A percentile compares a stretch with the other conserved stretches of the same genome.
Conservation (phyloP, 1,139 yeast genomes). For the Suhomyces bolitotheri region DNA sequence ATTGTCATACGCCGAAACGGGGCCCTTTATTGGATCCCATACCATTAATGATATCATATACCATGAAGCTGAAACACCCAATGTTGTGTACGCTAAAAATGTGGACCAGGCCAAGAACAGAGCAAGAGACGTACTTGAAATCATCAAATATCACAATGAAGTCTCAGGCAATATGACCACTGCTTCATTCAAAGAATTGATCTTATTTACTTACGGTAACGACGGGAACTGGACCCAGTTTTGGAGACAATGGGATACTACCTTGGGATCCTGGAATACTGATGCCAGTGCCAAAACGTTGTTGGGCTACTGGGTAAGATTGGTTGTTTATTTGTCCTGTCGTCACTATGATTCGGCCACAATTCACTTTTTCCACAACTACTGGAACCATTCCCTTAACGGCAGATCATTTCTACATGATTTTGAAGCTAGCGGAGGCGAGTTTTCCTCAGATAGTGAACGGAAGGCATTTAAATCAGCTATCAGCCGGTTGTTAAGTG, state of each 20-base stretch:
- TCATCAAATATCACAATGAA: constrained; percentile 26
- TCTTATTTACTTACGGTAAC: constrained; percentile 42
- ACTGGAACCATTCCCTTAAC: constrained; percentile 29
- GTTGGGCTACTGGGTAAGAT: constrained; percentile 34
- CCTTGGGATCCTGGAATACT: constrained; percentile 18
- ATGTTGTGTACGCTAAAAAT: constrained; percentile 1
- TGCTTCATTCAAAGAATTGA: constrained; percentile 31
- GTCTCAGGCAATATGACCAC: constrained; percentile 14
- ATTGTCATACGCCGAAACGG: constrained; percentile 22
- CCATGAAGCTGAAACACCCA: constrained; percentile 13
- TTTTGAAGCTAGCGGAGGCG: constrained; percentile 17
- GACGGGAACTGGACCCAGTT: constrained; percentile 40
- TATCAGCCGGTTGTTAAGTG: constrained; percentile 19
- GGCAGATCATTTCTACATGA: constrained; percentile 29
- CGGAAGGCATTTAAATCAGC: constrained; percentile 25
- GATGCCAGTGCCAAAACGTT: constrained; percentile 10
- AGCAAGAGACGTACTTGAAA: constrained; percentile 32
- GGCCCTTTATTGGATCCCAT: constrained; percentile 26
- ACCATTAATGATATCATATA: constrained; percentile 29
- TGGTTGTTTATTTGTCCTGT: constrained; percentile 36
- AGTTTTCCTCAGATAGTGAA: constrained; percentile 25
- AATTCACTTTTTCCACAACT: constrained; percentile 31
- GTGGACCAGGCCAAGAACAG: constrained; percentile 28
- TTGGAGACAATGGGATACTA: constrained; percentile 43
- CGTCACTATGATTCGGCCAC: constrained; percentile 31